Conservation (phyloP, 2,329 filamentous ascomycete species). For the Xylaria sp. region DNA sequence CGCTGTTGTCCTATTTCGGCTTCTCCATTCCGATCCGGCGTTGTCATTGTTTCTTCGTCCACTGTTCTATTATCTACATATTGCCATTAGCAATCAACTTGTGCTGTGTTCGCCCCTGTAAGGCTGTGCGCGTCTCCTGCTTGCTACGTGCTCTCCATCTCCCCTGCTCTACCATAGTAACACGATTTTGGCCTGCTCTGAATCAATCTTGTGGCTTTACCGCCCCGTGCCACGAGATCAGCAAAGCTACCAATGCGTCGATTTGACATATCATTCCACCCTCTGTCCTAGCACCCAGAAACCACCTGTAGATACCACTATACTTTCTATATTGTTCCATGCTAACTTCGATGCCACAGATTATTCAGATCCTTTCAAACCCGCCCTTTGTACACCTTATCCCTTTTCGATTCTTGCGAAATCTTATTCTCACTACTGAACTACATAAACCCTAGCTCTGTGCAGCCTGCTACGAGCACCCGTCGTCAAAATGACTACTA, state of each 20-base stretch:
- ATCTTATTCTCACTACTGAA: slow-evolving; percentile 11
- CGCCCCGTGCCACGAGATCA: too few relatives aligned
- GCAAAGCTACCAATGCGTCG: too few relatives aligned
- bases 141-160: too few relatives aligned
- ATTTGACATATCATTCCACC: too few relatives aligned
- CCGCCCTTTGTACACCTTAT: slow-evolving; percentile 1
- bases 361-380: slow-evolving; percentile 3
- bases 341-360: slow-evolving; percentile 14
- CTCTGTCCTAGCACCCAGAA: background rate
- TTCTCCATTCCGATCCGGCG: background rate
- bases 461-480: slow-evolving; percentile 26
- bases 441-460: background rate
- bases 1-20: background rate
- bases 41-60: slow-evolving; percentile 19
- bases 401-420: background rate
- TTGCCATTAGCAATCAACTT: background rate
- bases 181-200: too few relatives aligned
- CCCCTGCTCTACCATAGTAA: too few relatives aligned
- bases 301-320: background rate
- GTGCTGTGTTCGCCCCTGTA: too few relatives aligned
- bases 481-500: slow-evolving; percentile 43
- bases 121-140: too few relatives aligned
- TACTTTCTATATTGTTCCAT: slow-evolving; percentile 7
- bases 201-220: too few relatives aligned
- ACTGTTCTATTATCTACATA: slow-evolving; percentile 7